Evolutionary conservation across 139 green algal genomes (phyloP), one percentile per base, ranked within the genome.

Genomic region (Gonium pectorale): DNA sequence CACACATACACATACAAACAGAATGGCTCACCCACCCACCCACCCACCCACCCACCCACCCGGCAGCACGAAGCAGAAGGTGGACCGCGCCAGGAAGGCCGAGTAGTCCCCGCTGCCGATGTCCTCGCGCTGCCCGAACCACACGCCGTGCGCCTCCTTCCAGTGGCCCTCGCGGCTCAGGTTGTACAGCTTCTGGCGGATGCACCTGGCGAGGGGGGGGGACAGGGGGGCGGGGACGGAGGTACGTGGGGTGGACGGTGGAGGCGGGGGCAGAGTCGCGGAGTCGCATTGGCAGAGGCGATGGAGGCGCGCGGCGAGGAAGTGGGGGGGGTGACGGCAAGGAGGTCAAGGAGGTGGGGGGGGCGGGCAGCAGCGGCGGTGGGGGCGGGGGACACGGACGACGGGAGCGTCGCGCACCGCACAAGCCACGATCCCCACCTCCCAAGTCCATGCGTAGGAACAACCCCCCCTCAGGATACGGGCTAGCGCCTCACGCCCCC

Each of bases 1-100:
- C n/a, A n/a, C n/a, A n/a, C n/a, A n/a, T n/a, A n/a, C 9, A 37
- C 60, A 22, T 26, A 37, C 29, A 7, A 22, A 8, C 60, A 27
- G 27, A 8, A 7, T 7, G 5, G 7, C 60, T 29, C 29, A 15
- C 29, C 29, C n/a, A 22, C 31, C 19, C 62, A 22, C 64, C 64
- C 41, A 31, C 37, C 22, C 27, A 49, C 3, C 70, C 70, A 26
- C 2, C 68, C 43, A 77, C 73, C 27, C 52, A 87, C 91, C 91
- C 37, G 90, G 89, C 41, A 90, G 67, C 31, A 93, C 89, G 13
- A 95, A 80, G 86, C 90, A 95, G 83, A 90, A 95, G 33, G 62
- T 77, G 63, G 74, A 83, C 7, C 89, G 63, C 0, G 83, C 46
- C 19, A 93, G 81, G 38, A 92, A 72, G 24, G 79, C 46, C 7